Evolutionary conservation across 495 filamentous ascomycete genomes (phyloP).

Genomic region (Aspergillus diversus): DNA sequence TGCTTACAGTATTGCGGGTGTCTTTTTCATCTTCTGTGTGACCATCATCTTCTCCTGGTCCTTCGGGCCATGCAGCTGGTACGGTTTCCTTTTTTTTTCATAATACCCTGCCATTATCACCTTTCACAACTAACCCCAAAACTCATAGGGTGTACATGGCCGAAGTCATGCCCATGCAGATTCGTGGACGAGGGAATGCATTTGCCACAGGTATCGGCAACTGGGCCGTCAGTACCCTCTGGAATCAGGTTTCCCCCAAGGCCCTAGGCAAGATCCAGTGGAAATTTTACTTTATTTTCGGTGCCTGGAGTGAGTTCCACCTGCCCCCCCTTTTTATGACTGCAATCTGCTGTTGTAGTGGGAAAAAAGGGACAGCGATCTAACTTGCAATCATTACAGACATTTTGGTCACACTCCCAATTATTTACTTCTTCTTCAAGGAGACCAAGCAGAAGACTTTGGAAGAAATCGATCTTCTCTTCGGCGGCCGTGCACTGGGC

Average conservation of each 20-base stretch:
- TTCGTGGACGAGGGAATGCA: slow-evolving; percentile 51
- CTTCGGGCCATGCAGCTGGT: slow-evolving; percentile 52
- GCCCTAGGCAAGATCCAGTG: slow-evolving; percentile 47
- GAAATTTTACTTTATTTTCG: slow-evolving; percentile 54
- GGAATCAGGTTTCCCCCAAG: slow-evolving; percentile 54
- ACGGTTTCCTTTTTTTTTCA: slow-evolving; percentile 7
- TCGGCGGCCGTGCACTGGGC: slow-evolving; percentile 52
- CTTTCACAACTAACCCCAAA: not conserved
- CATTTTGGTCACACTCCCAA: slow-evolving; percentile 36
- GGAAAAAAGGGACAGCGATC: not conserved
- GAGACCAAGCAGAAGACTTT: slow-evolving; percentile 59
- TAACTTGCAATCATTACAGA: slow-evolving; percentile 26
- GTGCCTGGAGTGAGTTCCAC: slow-evolving; percentile 38
- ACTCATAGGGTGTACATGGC: slow-evolving; percentile 46
- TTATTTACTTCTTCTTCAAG: slow-evolving; percentile 57
- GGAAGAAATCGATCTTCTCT: slow-evolving; percentile 61
- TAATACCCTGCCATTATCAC: not conserved
- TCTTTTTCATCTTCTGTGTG: slow-evolving; percentile 55
- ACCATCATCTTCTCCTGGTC: slow-evolving; percentile 52
- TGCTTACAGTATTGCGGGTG: slow-evolving; percentile 46
- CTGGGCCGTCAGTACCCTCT: slow-evolving; percentile 55
- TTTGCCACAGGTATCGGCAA: slow-evolving; percentile 53
- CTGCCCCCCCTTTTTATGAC: not conserved
- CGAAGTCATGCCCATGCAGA: slow-evolving; percentile 56
- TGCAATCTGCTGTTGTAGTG: too few species aligned